A percentile compares a stretch with the other conserved stretches of the same genome.
phyloP scores from a whole-genome alignment of 805 yeast species.

The Ogataea populi-albae region DNA sequence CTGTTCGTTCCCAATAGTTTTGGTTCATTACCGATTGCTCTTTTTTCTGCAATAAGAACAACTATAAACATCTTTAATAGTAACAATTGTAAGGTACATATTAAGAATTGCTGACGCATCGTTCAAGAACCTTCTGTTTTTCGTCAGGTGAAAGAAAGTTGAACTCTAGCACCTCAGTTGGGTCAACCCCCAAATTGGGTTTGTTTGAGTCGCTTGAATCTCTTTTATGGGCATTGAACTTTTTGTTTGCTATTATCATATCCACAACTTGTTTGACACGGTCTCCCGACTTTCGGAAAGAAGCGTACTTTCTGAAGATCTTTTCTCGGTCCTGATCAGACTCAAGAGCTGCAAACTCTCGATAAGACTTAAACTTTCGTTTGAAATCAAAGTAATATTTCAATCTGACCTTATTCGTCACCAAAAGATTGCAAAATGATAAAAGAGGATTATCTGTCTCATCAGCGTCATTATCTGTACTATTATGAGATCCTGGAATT shows the following conservation, averaged over 20 bases:
- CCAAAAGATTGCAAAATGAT: conserved; percentile 10
- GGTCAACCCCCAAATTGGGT: conserved; percentile 5
- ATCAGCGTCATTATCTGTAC: conserved; percentile 1
- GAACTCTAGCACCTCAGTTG: conserved; percentile 11
- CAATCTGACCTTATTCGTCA: conserved; percentile 9
- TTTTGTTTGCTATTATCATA: conserved; percentile 4
- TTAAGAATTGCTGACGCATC: conserved; percentile 4
- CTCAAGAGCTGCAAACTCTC: conserved; percentile 12
- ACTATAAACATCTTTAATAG: no score
- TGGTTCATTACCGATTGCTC: no score
- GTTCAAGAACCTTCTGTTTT: conserved; percentile 6
- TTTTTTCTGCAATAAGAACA: background rate
- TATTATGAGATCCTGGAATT: conserved; percentile 1
- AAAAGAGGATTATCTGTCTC: conserved; percentile 3
- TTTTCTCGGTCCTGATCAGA: conserved; percentile 17
- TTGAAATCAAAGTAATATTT: conserved; percentile 30
- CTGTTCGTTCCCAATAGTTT: no score
- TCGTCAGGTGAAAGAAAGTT: conserved; percentile 9
- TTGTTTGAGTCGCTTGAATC: conserved; percentile 2
- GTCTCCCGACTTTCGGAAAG: conserved; percentile 8
- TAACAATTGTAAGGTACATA: no score
- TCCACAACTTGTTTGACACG: conserved; percentile 6
- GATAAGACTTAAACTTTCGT: conserved; percentile 15
- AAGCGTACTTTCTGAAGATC: conserved; percentile 14
- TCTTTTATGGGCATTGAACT: background rate